Evolutionary conservation across 1,284 basidiomycete species (phyloP).

Genomic region (Melanopsichium pennsylvanicum): DNA sequence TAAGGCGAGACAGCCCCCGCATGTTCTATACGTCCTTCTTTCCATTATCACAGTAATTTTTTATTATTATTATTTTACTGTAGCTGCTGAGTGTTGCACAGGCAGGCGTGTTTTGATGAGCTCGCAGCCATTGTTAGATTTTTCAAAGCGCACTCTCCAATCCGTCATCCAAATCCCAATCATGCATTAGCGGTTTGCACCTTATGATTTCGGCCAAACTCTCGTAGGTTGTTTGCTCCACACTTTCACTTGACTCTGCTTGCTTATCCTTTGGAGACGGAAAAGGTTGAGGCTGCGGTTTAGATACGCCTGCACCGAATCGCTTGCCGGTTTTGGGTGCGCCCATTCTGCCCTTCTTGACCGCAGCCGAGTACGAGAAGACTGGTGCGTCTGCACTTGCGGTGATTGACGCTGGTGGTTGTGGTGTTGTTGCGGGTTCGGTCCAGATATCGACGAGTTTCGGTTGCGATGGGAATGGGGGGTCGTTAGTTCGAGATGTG

Average conservation of each 20-base stretch:
- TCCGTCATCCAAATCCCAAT: slow-evolving; percentile 29
- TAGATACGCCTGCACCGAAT: not conserved
- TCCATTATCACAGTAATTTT: too few relatives aligned
- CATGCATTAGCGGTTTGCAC: slow-evolving; percentile 14
- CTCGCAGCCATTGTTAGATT: too few relatives aligned
- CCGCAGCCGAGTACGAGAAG: slow-evolving; percentile 31
- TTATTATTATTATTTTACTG: too few relatives aligned
- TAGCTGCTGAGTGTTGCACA: too few relatives aligned
- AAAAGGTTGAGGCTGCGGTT: too few relatives aligned
- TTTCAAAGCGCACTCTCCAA: too few relatives aligned
- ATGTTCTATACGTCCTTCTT: too few relatives aligned
- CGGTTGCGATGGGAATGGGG: not conserved
- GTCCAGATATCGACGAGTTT: slow-evolving; percentile 41
- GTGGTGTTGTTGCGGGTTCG: not conserved
- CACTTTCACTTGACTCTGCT: not conserved
- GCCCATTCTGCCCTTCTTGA: slow-evolving; percentile 11
- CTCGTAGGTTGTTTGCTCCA: slow-evolving; percentile 31
- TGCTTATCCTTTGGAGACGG: not conserved
- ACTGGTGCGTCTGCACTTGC: not conserved
- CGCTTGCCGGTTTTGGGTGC: not conserved
- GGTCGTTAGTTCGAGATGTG: too few relatives aligned
- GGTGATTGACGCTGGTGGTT: not conserved
- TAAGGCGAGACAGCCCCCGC: too few relatives aligned
- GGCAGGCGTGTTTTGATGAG: too few relatives aligned
- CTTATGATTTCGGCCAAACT: not conserved